phyloP scores from a whole-genome alignment of 1,284 basidiomycete species.

The Cutaneotrichosporon spelunceum region DNA sequence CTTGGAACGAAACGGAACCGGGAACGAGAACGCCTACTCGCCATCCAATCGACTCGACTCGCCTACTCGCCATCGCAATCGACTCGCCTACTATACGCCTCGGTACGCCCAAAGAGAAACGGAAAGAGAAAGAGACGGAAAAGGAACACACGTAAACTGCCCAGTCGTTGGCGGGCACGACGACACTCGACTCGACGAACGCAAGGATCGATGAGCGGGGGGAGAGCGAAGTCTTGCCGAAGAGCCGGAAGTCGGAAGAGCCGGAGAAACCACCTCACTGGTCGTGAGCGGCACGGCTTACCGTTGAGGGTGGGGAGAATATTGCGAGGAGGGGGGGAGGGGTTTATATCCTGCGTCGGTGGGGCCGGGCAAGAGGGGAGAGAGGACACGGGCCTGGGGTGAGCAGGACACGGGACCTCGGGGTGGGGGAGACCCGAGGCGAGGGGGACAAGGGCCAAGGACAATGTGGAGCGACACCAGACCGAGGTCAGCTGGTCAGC shows the following conservation, averaged over 20 bases:
- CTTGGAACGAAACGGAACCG: not conserved
- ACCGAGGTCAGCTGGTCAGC: not conserved
- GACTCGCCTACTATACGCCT: no score
- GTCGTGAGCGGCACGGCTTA: conserved; percentile 8
- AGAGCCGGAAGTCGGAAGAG: not conserved
- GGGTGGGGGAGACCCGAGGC: no score
- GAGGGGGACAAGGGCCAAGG: no score
- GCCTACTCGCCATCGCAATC: not conserved
- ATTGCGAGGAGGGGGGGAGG: not conserved
- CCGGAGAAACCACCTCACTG: not conserved
- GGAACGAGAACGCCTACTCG: not conserved
- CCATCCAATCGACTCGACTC: no score
- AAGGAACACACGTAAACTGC: not conserved
- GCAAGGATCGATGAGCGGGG: not conserved
- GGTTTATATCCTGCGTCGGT: not conserved
- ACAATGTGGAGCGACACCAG: not conserved
- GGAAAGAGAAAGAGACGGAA: not conserved
- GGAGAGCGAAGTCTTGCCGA: no score
- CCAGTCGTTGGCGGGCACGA: conserved; percentile 2
- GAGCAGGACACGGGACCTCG: no score
- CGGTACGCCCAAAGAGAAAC: not conserved
- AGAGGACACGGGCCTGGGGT: no score
- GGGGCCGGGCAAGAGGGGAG: no score
- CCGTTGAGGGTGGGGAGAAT: conserved; percentile 3
- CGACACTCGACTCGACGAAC: not conserved